Percentiles rank a stretch among this genome's conserved stretches.
phyloP scores from a whole-genome alignment of 1,284 basidiomycete species.

The Austroboletus niveus region DNA sequence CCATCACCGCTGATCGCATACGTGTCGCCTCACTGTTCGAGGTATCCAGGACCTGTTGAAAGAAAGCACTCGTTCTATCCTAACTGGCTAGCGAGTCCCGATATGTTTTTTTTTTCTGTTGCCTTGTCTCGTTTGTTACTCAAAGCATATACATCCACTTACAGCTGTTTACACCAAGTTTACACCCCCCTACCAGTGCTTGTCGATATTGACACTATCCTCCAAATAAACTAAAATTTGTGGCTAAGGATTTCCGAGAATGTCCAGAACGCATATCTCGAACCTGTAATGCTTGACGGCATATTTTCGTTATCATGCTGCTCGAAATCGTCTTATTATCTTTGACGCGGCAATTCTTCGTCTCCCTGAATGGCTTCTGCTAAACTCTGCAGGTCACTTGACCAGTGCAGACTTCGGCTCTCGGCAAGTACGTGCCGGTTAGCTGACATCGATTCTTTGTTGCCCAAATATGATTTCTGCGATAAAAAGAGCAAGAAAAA shows the following conservation, averaged over 20 bases:
- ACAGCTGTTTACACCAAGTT: constrained; percentile 16
- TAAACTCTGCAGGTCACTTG: too few relatives aligned
- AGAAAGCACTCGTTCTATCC: constrained; percentile 15
- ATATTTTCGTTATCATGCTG: not conserved
- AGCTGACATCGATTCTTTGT: too few relatives aligned
- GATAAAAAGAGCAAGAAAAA: too few relatives aligned
- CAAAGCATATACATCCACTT: constrained; percentile 21
- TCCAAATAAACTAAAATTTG: constrained; percentile 21
- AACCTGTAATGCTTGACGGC: not conserved
- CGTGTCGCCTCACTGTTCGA: constrained; percentile 18
- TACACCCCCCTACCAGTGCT: not conserved
- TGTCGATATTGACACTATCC: not conserved
- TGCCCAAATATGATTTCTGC: too few relatives aligned
- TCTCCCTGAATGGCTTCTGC: too few relatives aligned
- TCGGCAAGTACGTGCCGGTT: too few relatives aligned
- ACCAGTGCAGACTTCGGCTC: too few relatives aligned
- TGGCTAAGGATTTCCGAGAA: constrained; percentile 4
- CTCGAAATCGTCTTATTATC: not conserved
- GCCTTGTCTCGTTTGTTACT: constrained; percentile 13
- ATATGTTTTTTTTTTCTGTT: constrained; percentile 17
- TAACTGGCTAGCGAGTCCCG: constrained; percentile 26
- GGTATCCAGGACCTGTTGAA: constrained; percentile 25
- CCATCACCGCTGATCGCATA: constrained; percentile 22
- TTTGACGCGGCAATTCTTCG: not conserved
- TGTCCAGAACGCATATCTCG: not conserved